Evolutionary conservation across 1,139 yeast species (phyloP).

Genomic region (Yamadazyma atlantica): DNA sequence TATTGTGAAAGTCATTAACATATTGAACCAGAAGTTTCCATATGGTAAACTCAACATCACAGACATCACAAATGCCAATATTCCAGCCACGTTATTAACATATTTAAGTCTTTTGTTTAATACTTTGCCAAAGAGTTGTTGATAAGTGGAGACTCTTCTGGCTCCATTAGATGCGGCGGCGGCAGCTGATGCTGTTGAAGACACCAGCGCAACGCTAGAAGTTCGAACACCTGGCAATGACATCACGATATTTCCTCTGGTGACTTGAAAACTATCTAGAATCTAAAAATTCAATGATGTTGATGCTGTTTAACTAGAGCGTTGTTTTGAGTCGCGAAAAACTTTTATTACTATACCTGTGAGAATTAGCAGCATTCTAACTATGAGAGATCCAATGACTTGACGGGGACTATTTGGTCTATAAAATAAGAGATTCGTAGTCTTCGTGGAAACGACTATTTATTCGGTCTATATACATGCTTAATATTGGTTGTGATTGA

Average conservation of each 20-base stretch:
- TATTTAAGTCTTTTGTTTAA: slow-evolving; percentile 35
- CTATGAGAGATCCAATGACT: too few species aligned
- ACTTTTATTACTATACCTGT: too few species aligned
- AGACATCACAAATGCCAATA: slow-evolving; percentile 28
- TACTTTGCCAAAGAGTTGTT: slow-evolving; percentile 30
- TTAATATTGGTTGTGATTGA: slow-evolving; percentile 8
- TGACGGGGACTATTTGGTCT: too few species aligned
- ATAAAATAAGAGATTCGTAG: too few species aligned
- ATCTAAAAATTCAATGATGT: too few species aligned
- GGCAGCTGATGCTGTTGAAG: neutral
- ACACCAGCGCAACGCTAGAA: too few species aligned
- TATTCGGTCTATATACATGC: slow-evolving; percentile 5
- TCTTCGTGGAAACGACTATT: too few species aligned
- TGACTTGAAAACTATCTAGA: neutral
- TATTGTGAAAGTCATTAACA: slow-evolving; percentile 23
- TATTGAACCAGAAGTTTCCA: slow-evolving; percentile 31
- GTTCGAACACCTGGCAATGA: slow-evolving; percentile 3
- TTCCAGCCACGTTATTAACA: slow-evolving; percentile 30
- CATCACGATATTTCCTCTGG: neutral
- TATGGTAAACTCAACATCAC: slow-evolving; percentile 27
- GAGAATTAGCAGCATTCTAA: too few species aligned
- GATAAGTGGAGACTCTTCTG: slow-evolving; percentile 14
- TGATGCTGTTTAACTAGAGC: too few species aligned
- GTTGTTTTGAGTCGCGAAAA: neutral
- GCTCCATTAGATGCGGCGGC: slow-evolving; percentile 3